Base-by-base conservation (phyloP, 192 early-diverging fungal species). In the Rhizophlyctis rosea region DNA sequence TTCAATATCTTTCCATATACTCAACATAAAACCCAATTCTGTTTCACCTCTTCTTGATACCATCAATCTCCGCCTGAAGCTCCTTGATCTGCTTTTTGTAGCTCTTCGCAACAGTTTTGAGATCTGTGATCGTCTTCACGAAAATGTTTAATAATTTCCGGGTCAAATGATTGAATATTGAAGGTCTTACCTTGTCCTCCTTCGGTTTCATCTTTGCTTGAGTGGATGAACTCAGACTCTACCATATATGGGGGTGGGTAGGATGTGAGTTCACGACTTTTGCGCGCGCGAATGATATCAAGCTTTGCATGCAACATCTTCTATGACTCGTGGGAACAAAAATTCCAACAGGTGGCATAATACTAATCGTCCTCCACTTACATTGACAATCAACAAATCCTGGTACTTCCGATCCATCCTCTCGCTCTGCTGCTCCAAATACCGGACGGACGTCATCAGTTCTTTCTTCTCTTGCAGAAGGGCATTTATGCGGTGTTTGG, bases 331-430 rank as follows among this genome's bases (percentile, higher is more conserved):
- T 32, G 27, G 23, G 9, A 9, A n/a, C 11, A 47, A 47, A 47
- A 47, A 47, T 47, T n/a, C 9, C n/a, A 13, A n/a, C 9, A 47
- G n/a, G n/a, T 13, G n/a, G 25, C 7, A 52, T 21, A 52, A 9
- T 5, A 25, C 16, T 21, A 24, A 52, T 9, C 16, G 7, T 24
- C 5, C 25, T 52, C 24, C 32, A 32, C 61, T 21, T 23, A 62
- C 61, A 52, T 62, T 62, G 50, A 62, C 50, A 11, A 48, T 50
- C 28, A 62, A 36, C 33, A 62, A 27, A 27, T 62, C 61, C 50
- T 62, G 47, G 24, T 62, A 62, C 24, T 50, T 24, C 50, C 47
- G 34, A 53, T 62, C 61, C 61, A 62, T 62, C 34, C 34, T 50
- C 28, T 30, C 16, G 30, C 34, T 9, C 61, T 53, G 49, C 50